A percentile compares a stretch with the other conserved stretches of the same genome.
phyloP scores from a whole-genome alignment of 192 early-diverging fungal genomes.

The Rhizoclosmatium globosum region DNA sequence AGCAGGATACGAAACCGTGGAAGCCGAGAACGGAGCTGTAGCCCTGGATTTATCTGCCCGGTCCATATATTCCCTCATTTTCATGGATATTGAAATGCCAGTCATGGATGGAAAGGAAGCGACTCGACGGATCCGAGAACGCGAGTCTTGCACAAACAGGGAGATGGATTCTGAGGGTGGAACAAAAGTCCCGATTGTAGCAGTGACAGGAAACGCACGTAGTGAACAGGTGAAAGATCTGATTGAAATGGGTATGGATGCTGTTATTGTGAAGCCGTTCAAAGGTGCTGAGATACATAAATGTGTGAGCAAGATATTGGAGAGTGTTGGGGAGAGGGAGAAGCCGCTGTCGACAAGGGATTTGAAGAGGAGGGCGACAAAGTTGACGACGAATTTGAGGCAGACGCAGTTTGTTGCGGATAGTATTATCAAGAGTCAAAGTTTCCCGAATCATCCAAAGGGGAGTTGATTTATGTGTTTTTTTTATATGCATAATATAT shows the following conservation, averaged over 20 bases:
- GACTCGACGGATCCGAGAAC: constrained; percentile 53
- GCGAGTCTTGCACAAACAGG: constrained; percentile 20
- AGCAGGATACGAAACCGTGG: constrained; percentile 53
- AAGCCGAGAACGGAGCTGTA: constrained; percentile 63
- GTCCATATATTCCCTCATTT: not conserved
- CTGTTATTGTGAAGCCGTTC: constrained; percentile 6
- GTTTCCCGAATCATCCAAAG: no score
- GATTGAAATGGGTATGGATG: constrained; percentile 7
- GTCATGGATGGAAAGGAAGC: constrained; percentile 66
- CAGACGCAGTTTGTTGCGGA: no score
- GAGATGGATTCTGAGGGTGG: not conserved
- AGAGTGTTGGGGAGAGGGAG: no score
- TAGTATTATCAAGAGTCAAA: no score
- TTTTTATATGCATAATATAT: no score
- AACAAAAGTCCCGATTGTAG: constrained; percentile 58
- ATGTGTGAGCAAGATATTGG: no score
- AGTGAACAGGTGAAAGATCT: constrained; percentile 53
- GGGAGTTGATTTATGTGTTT: no score
- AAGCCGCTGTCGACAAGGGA: no score
- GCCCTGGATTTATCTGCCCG: constrained; percentile 51
- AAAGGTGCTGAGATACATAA: not conserved
- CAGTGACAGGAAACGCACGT: constrained; percentile 65
- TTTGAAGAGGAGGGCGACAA: no score
- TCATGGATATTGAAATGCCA: constrained; percentile 64
- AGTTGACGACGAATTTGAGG: no score